These are phyloP conservation scores for Haplosporangium sp. DNA, from an alignment of 371 early-diverging fungal genomes.

Conservation along the genomic window DNA sequence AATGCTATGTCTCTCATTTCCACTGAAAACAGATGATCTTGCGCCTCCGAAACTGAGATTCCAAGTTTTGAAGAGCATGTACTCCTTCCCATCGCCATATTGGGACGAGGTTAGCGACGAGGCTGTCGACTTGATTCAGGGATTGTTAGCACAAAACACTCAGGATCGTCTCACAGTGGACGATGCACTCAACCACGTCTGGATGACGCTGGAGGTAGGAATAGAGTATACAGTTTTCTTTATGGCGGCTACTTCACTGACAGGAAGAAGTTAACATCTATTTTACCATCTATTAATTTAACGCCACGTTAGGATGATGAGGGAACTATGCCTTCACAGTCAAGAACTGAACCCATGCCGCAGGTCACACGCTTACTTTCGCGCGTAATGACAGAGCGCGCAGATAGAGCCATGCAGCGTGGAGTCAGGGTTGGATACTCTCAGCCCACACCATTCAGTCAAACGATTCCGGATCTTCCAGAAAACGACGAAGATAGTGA, in stretches of 20 bases:
- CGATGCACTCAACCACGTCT: slow-evolving; percentile 51
- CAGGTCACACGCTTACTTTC: slow-evolving; percentile 24
- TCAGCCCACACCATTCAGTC: slow-evolving; percentile 37
- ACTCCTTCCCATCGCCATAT: slow-evolving; percentile 81
- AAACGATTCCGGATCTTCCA: slow-evolving; percentile 33
- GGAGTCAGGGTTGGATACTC: slow-evolving; percentile 43
- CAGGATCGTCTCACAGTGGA: slow-evolving; percentile 45
- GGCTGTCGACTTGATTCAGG: slow-evolving; percentile 71
- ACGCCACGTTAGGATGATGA: slow-evolving; percentile 27
- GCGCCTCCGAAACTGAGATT: slow-evolving; percentile 63
- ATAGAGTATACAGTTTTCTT: background rate
- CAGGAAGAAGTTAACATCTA: background rate
- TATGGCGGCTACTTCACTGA: background rate
- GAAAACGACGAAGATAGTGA: slow-evolving; percentile 29
- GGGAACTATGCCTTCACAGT: slow-evolving; percentile 24
- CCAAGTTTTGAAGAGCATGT: slow-evolving; percentile 86
- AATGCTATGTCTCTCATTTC: background rate
- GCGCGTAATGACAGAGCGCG: slow-evolving; percentile 46
- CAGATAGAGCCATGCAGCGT: slow-evolving; percentile 37
- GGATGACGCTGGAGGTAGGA: slow-evolving; percentile 53
- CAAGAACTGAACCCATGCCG: slow-evolving; percentile 19
- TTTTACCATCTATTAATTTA: background rate
- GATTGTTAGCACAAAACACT: slow-evolving; percentile 67
- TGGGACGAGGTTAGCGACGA: slow-evolving; percentile 87
- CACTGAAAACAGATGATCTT: slow-evolving; percentile 54